Conservation (phyloP, 768 basidiomycete species). For the Tricholoma bakamatsutake region DNA sequence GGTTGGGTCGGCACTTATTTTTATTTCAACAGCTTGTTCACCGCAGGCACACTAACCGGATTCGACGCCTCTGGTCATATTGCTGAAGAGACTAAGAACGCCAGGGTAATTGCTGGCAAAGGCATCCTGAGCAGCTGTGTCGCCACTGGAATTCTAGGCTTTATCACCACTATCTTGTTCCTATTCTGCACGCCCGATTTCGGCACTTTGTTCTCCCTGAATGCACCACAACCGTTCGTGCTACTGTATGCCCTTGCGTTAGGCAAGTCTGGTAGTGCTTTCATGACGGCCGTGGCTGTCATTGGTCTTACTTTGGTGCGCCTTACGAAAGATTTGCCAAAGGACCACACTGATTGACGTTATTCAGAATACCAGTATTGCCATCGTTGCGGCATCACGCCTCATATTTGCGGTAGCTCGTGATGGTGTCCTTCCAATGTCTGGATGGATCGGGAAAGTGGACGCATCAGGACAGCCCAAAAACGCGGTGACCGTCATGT, state of each 20-base stretch:
- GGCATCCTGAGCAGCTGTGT: slow-evolving; percentile 77
- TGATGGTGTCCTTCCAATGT: slow-evolving; percentile 84
- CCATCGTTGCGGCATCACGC: slow-evolving; percentile 84
- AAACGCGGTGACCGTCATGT: slow-evolving; percentile 86
- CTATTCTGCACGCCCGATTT: slow-evolving; percentile 82
- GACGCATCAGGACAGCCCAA: slow-evolving; percentile 66
- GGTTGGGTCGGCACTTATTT: neutral
- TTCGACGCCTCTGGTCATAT: slow-evolving; percentile 89
- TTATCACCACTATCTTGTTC: slow-evolving; percentile 73
- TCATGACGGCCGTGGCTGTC: slow-evolving; percentile 84
- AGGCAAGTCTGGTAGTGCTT: slow-evolving; percentile 70
- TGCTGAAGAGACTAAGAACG: slow-evolving; percentile 85
- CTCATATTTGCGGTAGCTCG: slow-evolving; percentile 92
- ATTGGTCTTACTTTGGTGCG: slow-evolving; percentile 81
- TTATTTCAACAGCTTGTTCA: slow-evolving; percentile 57
- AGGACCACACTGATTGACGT: neutral
- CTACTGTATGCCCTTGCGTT: slow-evolving; percentile 81
- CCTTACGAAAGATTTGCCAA: neutral
- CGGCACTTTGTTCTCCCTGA: slow-evolving; percentile 64
- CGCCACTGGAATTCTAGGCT: slow-evolving; percentile 76
- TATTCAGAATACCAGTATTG: slow-evolving; percentile 74
- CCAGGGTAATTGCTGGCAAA: slow-evolving; percentile 74
- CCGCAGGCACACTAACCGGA: slow-evolving; percentile 83
- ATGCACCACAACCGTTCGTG: slow-evolving; percentile 89
- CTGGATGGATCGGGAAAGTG: slow-evolving; percentile 76